Evolutionary conservation across 1,284 basidiomycete genomes (phyloP).

Genomic region (Trichosporon inkin): DNA sequence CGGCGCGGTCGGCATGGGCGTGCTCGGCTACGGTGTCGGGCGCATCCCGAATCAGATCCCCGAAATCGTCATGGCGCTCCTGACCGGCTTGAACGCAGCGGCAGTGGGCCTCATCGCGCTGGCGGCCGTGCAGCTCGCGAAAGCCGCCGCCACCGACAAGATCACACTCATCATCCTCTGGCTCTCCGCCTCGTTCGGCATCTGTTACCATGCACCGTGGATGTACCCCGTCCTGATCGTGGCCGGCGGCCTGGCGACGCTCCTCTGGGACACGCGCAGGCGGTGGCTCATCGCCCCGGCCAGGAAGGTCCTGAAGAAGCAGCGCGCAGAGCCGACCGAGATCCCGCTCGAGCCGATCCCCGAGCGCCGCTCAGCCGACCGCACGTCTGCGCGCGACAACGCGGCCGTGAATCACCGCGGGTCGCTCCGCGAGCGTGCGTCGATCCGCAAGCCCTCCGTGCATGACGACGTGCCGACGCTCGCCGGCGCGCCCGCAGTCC

Average conservation of each 20-base stretch:
- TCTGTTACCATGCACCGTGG: conserved; percentile 57
- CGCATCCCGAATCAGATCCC: conserved; percentile 55
- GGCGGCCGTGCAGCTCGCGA: conserved; percentile 56
- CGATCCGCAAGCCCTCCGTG: not conserved
- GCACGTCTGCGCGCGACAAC: too few relatives aligned
- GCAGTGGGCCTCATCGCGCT: conserved; percentile 60
- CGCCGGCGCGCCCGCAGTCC: not conserved
- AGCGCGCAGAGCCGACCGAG: not conserved
- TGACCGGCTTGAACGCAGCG: conserved; percentile 60
- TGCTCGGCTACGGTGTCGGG: conserved; percentile 55
- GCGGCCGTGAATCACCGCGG: not conserved
- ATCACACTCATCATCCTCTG: conserved; percentile 56
- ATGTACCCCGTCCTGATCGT: conserved; percentile 51
- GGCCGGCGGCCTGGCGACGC: conserved; percentile 40
- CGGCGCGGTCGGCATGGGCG: conserved; percentile 57
- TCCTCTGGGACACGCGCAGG: conserved; percentile 41
- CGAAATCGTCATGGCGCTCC: conserved; percentile 54
- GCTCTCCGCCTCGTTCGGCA: conserved; percentile 53
- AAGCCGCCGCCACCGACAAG: conserved; percentile 55
- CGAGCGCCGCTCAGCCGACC: not conserved
- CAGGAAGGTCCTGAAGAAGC: not conserved
- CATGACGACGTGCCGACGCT: not conserved
- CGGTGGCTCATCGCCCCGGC: conserved; percentile 13
- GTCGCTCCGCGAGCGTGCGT: not conserved
- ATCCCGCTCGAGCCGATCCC: conserved; percentile 4